Evolutionary conservation across 257 asterid species (phyloP).

Genomic region (Scutellaria barbata): DNA sequence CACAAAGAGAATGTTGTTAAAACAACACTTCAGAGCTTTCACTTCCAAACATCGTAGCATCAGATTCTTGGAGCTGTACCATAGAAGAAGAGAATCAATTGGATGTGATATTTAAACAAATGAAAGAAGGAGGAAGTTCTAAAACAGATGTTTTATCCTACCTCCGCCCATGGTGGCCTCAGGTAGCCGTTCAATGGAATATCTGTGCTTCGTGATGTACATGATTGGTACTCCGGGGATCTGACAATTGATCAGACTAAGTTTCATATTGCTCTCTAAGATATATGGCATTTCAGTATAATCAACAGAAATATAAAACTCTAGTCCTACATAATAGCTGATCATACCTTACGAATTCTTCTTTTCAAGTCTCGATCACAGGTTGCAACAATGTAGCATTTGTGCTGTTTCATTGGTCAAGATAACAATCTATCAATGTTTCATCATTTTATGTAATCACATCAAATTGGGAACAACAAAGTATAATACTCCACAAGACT

Average conservation of each 20-base stretch:
- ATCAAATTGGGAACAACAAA: constrained; percentile 9
- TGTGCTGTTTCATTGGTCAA: constrained; percentile 63
- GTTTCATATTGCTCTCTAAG: constrained; percentile 10
- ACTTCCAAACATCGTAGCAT: constrained; percentile 14
- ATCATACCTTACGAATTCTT: constrained; percentile 84
- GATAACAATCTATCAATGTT: constrained; percentile 20
- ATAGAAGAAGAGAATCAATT: constrained; percentile 5
- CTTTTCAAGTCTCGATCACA: constrained; percentile 97
- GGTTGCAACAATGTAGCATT: constrained; percentile 96
- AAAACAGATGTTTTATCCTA: constrained; percentile 34
- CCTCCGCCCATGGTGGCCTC: constrained; percentile 98
- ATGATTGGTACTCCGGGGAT: constrained; percentile 95
- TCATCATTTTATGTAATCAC: constrained; percentile 14
- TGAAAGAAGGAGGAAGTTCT: background rate
- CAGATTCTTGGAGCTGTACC: constrained; percentile 83
- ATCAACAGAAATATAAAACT: background rate
- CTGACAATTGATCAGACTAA: constrained; percentile 45
- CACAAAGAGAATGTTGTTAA: background rate
- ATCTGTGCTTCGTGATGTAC: constrained; percentile 80
- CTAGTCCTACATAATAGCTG: background rate
- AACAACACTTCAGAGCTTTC: background rate
- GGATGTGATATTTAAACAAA: background rate
- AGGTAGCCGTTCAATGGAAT: constrained; percentile 89
- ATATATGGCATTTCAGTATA: background rate
- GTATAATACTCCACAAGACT: background rate